These are phyloP conservation scores for Umbilicus rupestris DNA, from an alignment of 164 flowering plant genomes.

Conservation along the genomic window DNA sequence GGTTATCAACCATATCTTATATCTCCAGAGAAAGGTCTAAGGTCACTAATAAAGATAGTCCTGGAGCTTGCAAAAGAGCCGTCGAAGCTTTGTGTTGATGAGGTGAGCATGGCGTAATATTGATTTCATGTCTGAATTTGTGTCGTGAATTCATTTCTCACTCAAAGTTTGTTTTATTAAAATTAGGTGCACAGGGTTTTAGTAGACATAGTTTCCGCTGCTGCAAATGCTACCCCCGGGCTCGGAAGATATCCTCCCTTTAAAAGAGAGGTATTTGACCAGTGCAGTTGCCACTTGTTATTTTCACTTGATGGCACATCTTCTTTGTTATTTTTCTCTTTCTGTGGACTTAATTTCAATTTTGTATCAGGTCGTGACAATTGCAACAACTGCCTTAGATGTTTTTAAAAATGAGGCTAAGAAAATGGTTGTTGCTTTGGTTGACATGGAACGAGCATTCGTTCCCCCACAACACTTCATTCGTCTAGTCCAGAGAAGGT, in stretches of 20 bases:
- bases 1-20: constrained; percentile 99
- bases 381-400: constrained; percentile 87
- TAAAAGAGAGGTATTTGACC: constrained; percentile 70
- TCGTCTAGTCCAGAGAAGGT: constrained; percentile 92
- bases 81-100: constrained; percentile 93
- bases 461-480: constrained; percentile 99
- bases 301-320: no score
- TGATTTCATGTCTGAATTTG: neutral
- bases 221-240: constrained; percentile 94
- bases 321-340: no score
- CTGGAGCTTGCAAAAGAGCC: constrained; percentile 97
- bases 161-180: no score
- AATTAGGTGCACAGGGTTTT: constrained; percentile 82
- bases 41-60: constrained; percentile 83
- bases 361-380: constrained; percentile 57
- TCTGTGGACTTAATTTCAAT: neutral
- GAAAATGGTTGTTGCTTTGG: constrained; percentile 94
- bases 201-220: constrained; percentile 77
- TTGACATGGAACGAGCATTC: constrained; percentile 98
- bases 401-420: constrained; percentile 80
- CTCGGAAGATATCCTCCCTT: constrained; percentile 98
- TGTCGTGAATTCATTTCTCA: neutral
- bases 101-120: constrained; percentile 33
- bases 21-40: constrained; percentile 94
- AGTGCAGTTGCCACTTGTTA: no score